Conservation (phyloP, 495 filamentous ascomycete species). For the Chaetomium tenue region DNA sequence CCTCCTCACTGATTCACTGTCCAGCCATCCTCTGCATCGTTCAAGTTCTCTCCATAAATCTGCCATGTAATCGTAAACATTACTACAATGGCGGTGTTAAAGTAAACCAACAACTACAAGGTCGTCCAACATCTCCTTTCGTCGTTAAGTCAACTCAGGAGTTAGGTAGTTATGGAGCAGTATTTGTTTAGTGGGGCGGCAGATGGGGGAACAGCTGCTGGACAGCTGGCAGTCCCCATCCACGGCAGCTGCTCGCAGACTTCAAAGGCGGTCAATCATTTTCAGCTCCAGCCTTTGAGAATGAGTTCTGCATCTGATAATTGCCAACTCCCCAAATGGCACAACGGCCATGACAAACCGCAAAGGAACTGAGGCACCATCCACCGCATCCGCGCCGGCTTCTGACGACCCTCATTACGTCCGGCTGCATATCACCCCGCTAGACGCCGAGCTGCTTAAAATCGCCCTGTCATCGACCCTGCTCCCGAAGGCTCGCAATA, state of each 20-base stretch:
- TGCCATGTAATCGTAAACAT: too few relatives aligned
- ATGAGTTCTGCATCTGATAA: neutral
- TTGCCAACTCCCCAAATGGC: neutral
- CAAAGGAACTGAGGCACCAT: neutral
- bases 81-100: too few relatives aligned
- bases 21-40: too few relatives aligned
- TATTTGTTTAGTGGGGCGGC: too few relatives aligned
- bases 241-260: neutral
- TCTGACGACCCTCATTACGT: slow-evolving; percentile 27
- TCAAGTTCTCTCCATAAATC: too few relatives aligned
- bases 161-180: too few relatives aligned
- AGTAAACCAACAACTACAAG: too few relatives aligned
- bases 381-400: neutral
- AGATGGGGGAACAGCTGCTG: neutral
- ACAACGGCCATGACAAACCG: slow-evolving; percentile 23
- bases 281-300: neutral
- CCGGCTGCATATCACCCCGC: slow-evolving; percentile 81
- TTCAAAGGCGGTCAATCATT: slow-evolving; percentile 2
- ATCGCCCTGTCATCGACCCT: slow-evolving; percentile 67
- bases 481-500: slow-evolving; percentile 62
- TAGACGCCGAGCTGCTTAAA: slow-evolving; percentile 67
- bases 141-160: too few relatives aligned
- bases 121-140: too few relatives aligned
- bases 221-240: neutral
- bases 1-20: too few relatives aligned